Evolutionary conservation across 106 monocot species (phyloP).

Genomic region (Alisma plantagoaquatica): DNA sequence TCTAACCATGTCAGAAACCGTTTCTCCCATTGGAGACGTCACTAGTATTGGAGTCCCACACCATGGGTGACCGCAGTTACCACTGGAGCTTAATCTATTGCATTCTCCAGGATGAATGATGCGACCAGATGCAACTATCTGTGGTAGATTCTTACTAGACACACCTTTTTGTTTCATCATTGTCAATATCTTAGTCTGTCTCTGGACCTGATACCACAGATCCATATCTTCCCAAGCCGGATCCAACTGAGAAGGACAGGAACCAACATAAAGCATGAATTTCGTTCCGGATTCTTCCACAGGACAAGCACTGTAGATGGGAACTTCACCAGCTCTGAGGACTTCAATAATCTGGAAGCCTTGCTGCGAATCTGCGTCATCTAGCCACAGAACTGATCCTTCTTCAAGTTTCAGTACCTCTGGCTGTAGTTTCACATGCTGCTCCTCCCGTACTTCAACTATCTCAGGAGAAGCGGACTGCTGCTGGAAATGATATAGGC

Average conservation of each 20-base stretch:
- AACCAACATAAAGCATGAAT: constrained; percentile 67
- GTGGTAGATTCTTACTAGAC: constrained; percentile 67
- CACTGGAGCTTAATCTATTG: constrained; percentile 45
- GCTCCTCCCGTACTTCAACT: constrained; percentile 79
- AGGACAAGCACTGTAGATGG: constrained; percentile 46
- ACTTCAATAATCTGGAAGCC: constrained; percentile 66
- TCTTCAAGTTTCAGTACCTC: constrained; percentile 54
- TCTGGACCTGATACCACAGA: constrained; percentile 95
- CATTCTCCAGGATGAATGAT: constrained; percentile 72
- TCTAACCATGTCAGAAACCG: constrained; percentile 45
- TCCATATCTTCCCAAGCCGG: constrained; percentile 89
- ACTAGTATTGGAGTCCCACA: constrained; percentile 81
- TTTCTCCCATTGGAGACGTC: constrained; percentile 62
- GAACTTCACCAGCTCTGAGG: constrained; percentile 41
- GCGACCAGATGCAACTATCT: constrained; percentile 58
- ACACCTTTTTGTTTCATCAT: constrained; percentile 81
- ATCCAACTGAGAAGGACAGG: constrained; percentile 69
- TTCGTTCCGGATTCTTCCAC: constrained; percentile 48
- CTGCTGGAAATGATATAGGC: constrained; percentile 49
- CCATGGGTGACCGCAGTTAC: constrained; percentile 72
- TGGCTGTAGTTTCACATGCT: constrained; percentile 27
- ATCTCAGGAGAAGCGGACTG: constrained; percentile 68
- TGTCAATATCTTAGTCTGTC: constrained; percentile 79
- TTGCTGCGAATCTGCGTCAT: constrained; percentile 49
- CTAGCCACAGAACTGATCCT: constrained; percentile 74